phyloP scores from a whole-genome alignment of 257 asterid genomes.

The Knoxia roxburghii region DNA sequence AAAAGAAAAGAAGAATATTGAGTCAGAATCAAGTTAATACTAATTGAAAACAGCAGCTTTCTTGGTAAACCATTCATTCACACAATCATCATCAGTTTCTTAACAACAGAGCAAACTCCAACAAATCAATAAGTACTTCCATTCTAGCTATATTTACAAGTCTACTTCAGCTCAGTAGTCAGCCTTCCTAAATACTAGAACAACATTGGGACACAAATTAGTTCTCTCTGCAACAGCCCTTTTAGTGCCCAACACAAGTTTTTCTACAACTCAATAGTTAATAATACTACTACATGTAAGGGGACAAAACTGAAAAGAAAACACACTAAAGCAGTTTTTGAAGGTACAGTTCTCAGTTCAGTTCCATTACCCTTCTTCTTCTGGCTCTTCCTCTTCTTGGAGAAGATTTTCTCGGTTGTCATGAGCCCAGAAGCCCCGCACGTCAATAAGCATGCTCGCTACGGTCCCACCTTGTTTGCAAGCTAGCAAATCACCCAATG shows the following conservation, averaged over 20 bases:
- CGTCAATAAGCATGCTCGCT: slow-evolving; percentile 98
- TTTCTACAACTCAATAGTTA: not conserved
- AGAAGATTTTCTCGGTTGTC: slow-evolving; percentile 97
- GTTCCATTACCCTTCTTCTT: slow-evolving; percentile 56
- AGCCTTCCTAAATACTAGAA: slow-evolving; percentile 13
- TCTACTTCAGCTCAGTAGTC: slow-evolving; percentile 8
- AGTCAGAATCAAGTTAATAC: too few relatives aligned
- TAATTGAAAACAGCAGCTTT: too few relatives aligned
- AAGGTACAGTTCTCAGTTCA: not conserved
- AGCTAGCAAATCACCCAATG: slow-evolving; percentile 67
- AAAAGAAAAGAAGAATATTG: too few relatives aligned
- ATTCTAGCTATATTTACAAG: slow-evolving; percentile 17
- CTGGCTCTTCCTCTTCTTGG: slow-evolving; percentile 99
- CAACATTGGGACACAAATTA: not conserved
- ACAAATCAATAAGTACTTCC: not conserved
- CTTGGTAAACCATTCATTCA: not conserved
- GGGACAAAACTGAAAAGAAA: not conserved
- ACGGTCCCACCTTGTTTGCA: slow-evolving; percentile 98
- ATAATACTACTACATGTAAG: not conserved
- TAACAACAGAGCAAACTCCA: not conserved
- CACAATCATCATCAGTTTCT: slow-evolving; percentile 1
- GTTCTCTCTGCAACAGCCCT: not conserved
- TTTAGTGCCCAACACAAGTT: not conserved
- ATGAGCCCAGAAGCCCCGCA: slow-evolving; percentile 98
- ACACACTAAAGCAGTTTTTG: not conserved